Base-by-base conservation (phyloP, 768 basidiomycete species). In the Trametes coccinea region DNA sequence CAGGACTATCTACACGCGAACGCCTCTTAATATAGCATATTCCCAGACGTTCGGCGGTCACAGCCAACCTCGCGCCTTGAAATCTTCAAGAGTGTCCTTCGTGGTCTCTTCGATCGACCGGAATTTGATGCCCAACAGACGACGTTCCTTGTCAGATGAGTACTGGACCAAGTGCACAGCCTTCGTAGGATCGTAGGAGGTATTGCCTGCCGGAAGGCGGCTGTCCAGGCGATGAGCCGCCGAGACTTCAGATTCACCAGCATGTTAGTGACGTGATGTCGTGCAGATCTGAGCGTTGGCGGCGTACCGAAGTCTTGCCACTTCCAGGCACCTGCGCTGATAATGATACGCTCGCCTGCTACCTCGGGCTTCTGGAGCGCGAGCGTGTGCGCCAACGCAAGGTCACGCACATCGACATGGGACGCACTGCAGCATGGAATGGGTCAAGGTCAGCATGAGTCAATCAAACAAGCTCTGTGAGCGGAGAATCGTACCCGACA, bases 41-140 rank as follows among this genome's bases (percentile, higher is more conserved):
- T 22, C 22, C 22, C 22, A 22, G 22, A 22, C 22, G 1, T 22
- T 22, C 22, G 22, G 22, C 22, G 22, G 22, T 22, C 22, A 61
- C 39, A 61, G 49, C 59, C 65, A 82, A 0, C 79, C 78, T 30
- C 75, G 73, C n/a, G 64, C 68, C 65, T 77, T 76, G 53, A 77
- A 82, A 61, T 83, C 79, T 6, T 69, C 72, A 41, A 83, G 53
- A 7, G 71, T 74, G 60, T 80, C 83, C 55, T 61, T 74, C 7
- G 77, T 72, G 8, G 75, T 74, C 65, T 81, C 76, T 62, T 75
- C 76, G 43, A 76, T 74, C 3, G 73, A 72, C 13, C 71, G 72
- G 56, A 78, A 82, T 60, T 75, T 74, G 14, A 82, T 55, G 3
- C 80, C 79, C 5, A 83, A 70, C 2, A 83, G 69, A 39, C 71